Evolutionary conservation across 768 basidiomycete species (phyloP).

Genomic region (Rickenella mellea): DNA sequence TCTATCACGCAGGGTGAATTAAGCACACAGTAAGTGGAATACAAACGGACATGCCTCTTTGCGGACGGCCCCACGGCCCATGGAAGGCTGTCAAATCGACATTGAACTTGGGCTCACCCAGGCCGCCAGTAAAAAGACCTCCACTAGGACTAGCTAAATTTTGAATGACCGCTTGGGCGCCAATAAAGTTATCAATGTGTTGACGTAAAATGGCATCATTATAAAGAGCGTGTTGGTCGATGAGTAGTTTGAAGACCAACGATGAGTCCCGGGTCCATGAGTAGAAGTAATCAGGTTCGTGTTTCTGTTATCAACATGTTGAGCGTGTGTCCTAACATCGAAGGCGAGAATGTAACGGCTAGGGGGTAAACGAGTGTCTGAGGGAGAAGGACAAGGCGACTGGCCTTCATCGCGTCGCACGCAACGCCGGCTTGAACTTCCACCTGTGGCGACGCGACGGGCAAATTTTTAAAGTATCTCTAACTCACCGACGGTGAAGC

Average conservation of each 20-base stretch:
- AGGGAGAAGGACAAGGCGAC: too few species aligned
- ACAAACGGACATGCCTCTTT: conserved; percentile 36
- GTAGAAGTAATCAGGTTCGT: conserved; percentile 52
- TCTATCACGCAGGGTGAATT: conserved; percentile 30
- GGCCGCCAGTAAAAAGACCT: conserved; percentile 51
- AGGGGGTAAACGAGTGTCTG: too few species aligned
- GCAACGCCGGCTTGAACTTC: too few species aligned
- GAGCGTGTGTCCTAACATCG: too few species aligned
- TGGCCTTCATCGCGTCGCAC: too few species aligned
- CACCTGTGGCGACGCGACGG: too few species aligned
- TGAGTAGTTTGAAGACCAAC: conserved; percentile 54
- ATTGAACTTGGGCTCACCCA: conserved; percentile 74
- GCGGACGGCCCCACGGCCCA: conserved; percentile 41
- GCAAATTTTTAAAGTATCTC: too few species aligned
- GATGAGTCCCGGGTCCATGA: conserved; percentile 74
- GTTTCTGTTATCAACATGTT: too few species aligned
- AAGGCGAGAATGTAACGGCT: too few species aligned
- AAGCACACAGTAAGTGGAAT: not conserved
- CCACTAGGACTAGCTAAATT: conserved; percentile 66
- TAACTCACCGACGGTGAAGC: conserved; percentile 36
- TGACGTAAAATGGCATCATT: conserved; percentile 37
- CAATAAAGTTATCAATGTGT: conserved; percentile 50
- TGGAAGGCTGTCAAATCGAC: conserved; percentile 53
- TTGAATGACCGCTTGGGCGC: conserved; percentile 49
- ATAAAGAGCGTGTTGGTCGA: conserved; percentile 43